A percentile compares a stretch with the other conserved stretches of the same genome.
Evolutionary conservation across 2,329 filamentous ascomycete species (phyloP).

Genomic region (Xylaria sp.): DNA sequence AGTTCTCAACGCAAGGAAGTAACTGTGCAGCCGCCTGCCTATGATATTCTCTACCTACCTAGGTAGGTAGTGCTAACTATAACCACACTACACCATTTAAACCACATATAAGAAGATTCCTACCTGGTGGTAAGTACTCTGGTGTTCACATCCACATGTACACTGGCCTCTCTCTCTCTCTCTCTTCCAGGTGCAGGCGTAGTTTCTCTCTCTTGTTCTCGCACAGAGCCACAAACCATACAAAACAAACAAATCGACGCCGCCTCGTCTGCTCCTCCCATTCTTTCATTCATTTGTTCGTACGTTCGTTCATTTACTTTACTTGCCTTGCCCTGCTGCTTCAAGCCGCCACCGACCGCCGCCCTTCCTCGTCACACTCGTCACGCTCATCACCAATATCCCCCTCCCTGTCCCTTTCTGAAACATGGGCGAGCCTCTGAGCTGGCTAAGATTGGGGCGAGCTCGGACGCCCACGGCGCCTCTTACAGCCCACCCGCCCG

Average conservation of each 20-base stretch:
- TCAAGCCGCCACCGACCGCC: too few species aligned
- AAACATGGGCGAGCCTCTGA: slow-evolving; percentile 33
- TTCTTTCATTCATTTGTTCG: too few species aligned
- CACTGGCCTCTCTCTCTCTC: too few species aligned
- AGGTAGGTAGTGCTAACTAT: background rate
- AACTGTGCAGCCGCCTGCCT: background rate
- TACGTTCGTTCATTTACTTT: background rate
- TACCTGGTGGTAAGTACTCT: too few species aligned
- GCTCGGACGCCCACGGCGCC: slow-evolving; percentile 41
- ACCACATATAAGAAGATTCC: too few species aligned
- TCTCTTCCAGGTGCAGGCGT: too few species aligned
- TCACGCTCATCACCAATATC: background rate
- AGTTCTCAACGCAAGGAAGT: background rate
- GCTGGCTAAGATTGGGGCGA: slow-evolving; percentile 45
- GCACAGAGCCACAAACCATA: too few species aligned
- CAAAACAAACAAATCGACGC: background rate
- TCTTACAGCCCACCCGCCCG: slow-evolving; percentile 32
- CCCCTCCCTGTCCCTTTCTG: background rate
- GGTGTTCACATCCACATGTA: too few species aligned
- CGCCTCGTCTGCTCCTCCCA: background rate
- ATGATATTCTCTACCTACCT: background rate
- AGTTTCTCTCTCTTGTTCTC: too few species aligned
- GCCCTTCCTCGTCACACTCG: too few species aligned
- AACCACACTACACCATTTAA: too few species aligned
- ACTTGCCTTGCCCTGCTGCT: background rate